phyloP scores from a whole-genome alignment of 352 stramenopile genomes.

The Phytophthora pluvialis region DNA sequence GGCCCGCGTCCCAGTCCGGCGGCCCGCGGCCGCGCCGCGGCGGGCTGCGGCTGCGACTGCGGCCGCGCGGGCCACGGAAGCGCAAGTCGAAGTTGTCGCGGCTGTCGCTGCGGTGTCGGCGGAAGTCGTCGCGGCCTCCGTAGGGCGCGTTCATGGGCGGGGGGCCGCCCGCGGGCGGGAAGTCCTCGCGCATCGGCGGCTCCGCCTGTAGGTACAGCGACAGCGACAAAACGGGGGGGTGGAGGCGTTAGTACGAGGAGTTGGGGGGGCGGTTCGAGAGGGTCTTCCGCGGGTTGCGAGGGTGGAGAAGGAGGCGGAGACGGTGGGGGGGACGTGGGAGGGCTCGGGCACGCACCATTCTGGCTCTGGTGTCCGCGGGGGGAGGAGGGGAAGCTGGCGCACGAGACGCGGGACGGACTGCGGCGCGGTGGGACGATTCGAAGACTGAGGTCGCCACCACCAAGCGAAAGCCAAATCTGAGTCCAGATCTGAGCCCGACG shows the following conservation, averaged over 20 bases:
- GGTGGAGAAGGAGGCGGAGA: no score
- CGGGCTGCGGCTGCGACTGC: slow-evolving; percentile 43
- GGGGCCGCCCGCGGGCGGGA: slow-evolving; percentile 37
- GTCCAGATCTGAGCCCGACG: background rate
- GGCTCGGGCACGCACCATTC: slow-evolving; percentile 26
- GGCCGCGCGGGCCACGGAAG: slow-evolving; percentile 36
- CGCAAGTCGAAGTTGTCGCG: slow-evolving; percentile 43
- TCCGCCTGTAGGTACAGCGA: slow-evolving; percentile 29
- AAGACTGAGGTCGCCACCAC: slow-evolving; percentile 33
- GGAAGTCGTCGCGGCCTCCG: slow-evolving; percentile 38
- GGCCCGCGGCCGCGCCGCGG: slow-evolving; percentile 11
- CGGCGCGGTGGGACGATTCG: slow-evolving; percentile 15
- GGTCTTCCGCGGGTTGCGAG: background rate
- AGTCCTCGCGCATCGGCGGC: slow-evolving; percentile 53
- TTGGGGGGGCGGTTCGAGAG: background rate
- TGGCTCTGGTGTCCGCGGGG: slow-evolving; percentile 6
- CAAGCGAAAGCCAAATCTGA: slow-evolving; percentile 3
- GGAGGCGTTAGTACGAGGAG: background rate
- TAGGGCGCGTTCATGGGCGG: slow-evolving; percentile 39
- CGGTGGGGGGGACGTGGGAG: background rate
- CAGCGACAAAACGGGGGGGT: no score
- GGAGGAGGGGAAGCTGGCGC: slow-evolving; percentile 13
- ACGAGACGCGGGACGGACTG: slow-evolving; percentile 6
- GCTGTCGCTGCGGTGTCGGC: slow-evolving; percentile 35
- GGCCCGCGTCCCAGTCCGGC: slow-evolving; percentile 31